A percentile compares a stretch with the other conserved stretches of the same genome.
Conservation (phyloP, 352 stramenopile species). For the Pythium vanterpoolii region DNA sequence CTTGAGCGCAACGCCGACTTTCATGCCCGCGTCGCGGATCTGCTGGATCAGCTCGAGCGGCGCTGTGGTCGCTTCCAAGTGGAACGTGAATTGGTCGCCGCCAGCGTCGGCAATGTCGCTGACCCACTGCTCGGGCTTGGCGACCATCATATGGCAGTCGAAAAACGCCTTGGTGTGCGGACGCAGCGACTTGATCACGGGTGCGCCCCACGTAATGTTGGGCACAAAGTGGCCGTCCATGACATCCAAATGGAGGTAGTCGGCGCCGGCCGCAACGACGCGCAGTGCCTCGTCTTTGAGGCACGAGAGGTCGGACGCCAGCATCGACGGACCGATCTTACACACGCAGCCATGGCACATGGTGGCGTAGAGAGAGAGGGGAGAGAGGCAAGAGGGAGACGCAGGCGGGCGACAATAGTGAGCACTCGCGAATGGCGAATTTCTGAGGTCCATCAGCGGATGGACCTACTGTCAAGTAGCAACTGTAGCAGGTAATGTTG, state of each 20-base stretch:
- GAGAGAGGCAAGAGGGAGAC: slow-evolving; percentile 1
- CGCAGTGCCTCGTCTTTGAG: slow-evolving; percentile 90
- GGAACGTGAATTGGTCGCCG: slow-evolving; percentile 96
- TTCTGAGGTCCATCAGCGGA: not conserved
- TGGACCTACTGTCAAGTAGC: not conserved
- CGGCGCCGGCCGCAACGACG: slow-evolving; percentile 88
- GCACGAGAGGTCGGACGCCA: slow-evolving; percentile 93
- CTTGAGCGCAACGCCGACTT: slow-evolving; percentile 95
- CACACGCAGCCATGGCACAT: slow-evolving; percentile 84
- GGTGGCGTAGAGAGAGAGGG: not conserved
- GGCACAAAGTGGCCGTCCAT: slow-evolving; percentile 99
- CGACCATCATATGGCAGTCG: slow-evolving; percentile 99
- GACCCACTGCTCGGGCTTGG: slow-evolving; percentile 95
- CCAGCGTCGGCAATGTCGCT: slow-evolving; percentile 93
- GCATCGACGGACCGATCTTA: slow-evolving; percentile 92
- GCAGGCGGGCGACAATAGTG: not conserved
- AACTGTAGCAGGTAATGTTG: not conserved
- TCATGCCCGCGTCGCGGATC: slow-evolving; percentile 90
- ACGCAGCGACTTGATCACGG: slow-evolving; percentile 93
- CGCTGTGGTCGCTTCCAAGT: slow-evolving; percentile 86
- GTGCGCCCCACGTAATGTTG: slow-evolving; percentile 96
- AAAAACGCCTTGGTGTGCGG: slow-evolving; percentile 90
- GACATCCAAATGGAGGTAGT: slow-evolving; percentile 97
- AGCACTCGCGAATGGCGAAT: not conserved
- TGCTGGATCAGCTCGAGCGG: slow-evolving; percentile 78